These are phyloP conservation scores for Microascus cirrosus DNA, from an alignment of 2,329 filamentous ascomycete genomes.

Conservation along the genomic window DNA sequence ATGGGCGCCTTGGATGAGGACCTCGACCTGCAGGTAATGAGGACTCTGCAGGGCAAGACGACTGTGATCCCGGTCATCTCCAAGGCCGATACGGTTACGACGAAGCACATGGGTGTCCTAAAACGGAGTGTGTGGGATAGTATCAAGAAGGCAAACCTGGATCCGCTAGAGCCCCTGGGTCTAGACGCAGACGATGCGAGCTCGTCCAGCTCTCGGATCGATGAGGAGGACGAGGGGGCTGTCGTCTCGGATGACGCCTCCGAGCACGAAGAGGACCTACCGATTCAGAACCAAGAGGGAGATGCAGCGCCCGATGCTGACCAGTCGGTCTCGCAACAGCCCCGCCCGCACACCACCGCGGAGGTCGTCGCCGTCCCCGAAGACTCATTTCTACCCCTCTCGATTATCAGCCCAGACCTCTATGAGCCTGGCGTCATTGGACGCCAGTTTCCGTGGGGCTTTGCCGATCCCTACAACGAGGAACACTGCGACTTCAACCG, in stretches of 20 bases:
- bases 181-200: slow-evolving; percentile 65
- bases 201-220: slow-evolving; percentile 37
- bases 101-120: slow-evolving; percentile 82
- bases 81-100: slow-evolving; percentile 95
- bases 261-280: slow-evolving; percentile 23
- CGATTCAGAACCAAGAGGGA: slow-evolving; percentile 20
- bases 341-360: slow-evolving; percentile 29
- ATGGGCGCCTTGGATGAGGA: slow-evolving; percentile 72
- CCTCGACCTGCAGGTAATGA: slow-evolving; percentile 82
- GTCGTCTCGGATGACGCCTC: slow-evolving; percentile 14
- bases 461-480: slow-evolving; percentile 83
- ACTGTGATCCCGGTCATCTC: slow-evolving; percentile 91
- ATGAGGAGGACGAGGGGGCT: slow-evolving; percentile 30
- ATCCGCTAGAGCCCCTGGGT: slow-evolving; percentile 78
- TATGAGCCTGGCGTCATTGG: slow-evolving; percentile 75
- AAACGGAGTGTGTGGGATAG: slow-evolving; percentile 87
- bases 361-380: slow-evolving; percentile 31
- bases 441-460: slow-evolving; percentile 90
- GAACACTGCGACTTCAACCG: slow-evolving; percentile 90
- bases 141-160: slow-evolving; percentile 73
- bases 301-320: slow-evolving; percentile 11
- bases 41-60: slow-evolving; percentile 82
- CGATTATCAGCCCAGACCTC: slow-evolving; percentile 85
- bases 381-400: slow-evolving; percentile 71
- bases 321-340: slow-evolving; percentile 4